Evolutionary conservation across 768 basidiomycete genomes (phyloP).

Genomic region (Imleria badia): DNA sequence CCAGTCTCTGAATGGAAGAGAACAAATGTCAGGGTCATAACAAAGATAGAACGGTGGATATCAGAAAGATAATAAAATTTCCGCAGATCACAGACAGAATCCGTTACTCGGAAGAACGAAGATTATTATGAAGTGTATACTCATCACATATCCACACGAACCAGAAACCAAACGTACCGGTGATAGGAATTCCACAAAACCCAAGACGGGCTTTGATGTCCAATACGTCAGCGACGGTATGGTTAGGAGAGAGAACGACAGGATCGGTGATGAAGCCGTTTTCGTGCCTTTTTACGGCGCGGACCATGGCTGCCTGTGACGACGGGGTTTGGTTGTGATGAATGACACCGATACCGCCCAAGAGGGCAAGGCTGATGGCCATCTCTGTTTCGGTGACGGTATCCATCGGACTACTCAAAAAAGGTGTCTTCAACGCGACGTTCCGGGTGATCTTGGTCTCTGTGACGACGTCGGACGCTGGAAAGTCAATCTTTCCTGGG

Average conservation of each 20-base stretch:
- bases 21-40: constrained; percentile 20
- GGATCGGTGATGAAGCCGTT: constrained; percentile 99
- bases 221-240: constrained; percentile 84
- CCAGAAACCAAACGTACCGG: constrained; percentile 60
- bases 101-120: constrained; percentile 91
- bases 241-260: constrained; percentile 76
- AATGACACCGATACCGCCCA: constrained; percentile 97
- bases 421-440: constrained; percentile 89
- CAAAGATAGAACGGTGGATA: not conserved
- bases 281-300: constrained; percentile 96
- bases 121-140: constrained; percentile 53
- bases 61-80: constrained; percentile 37
- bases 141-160: constrained; percentile 39
- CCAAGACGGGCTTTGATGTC: constrained; percentile 91
- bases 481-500: constrained; percentile 95
- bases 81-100: constrained; percentile 71
- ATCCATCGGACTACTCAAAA: constrained; percentile 99
- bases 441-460: constrained; percentile 90
- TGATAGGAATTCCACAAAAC: constrained; percentile 97
- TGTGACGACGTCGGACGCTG: constrained; percentile 73
- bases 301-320: constrained; percentile 94
- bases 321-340: constrained; percentile 90
- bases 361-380: constrained; percentile 91
- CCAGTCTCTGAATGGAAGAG: constrained; percentile 67
- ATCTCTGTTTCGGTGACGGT: constrained; percentile 96